Evolutionary conservation across 164 flowering plant genomes (phyloP).

Genomic region (Aristolochia contorta): DNA sequence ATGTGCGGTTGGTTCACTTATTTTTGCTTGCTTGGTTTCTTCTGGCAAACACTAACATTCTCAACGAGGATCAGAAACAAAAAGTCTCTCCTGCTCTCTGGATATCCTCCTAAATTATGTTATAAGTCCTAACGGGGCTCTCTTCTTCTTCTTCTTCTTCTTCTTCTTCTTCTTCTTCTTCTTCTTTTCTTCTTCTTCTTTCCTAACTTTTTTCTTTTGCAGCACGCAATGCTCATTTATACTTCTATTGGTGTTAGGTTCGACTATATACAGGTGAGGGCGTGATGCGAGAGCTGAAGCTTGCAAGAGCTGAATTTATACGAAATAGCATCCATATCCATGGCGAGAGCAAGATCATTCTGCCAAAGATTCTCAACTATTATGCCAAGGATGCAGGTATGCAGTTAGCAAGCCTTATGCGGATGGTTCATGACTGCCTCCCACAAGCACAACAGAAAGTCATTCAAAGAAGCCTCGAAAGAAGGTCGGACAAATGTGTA

Average conservation of each 20-base stretch:
- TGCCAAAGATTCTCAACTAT: slow-evolving; percentile 75
- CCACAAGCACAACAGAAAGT: slow-evolving; percentile 53
- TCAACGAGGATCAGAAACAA: too few relatives aligned
- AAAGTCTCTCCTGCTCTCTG: too few relatives aligned
- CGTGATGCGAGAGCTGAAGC: slow-evolving; percentile 67
- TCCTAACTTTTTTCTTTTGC: too few relatives aligned
- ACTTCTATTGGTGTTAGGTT: slow-evolving; percentile 16
- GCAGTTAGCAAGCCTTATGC: slow-evolving; percentile 40
- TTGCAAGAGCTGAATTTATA: slow-evolving; percentile 81
- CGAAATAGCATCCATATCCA: slow-evolving; percentile 60
- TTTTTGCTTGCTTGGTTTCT: too few relatives aligned
- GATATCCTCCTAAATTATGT: too few relatives aligned
- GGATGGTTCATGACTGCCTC: slow-evolving; percentile 51
- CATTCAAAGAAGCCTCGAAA: slow-evolving; percentile 46
- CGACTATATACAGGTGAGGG: slow-evolving; percentile 78
- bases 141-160: too few relatives aligned
- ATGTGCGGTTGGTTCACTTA: too few relatives aligned
- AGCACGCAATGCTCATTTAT: background rate
- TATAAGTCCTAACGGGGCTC: too few relatives aligned
- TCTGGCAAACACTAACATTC: too few relatives aligned
- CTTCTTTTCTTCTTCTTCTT: too few relatives aligned
- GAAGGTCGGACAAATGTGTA: slow-evolving; percentile 54
- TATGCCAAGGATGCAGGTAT: slow-evolving; percentile 68
- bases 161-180: too few relatives aligned
- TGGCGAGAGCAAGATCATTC: slow-evolving; percentile 51